Evolutionary conservation across 441 rosid genomes (phyloP).

Genomic region (Corymbia calophylla): DNA sequence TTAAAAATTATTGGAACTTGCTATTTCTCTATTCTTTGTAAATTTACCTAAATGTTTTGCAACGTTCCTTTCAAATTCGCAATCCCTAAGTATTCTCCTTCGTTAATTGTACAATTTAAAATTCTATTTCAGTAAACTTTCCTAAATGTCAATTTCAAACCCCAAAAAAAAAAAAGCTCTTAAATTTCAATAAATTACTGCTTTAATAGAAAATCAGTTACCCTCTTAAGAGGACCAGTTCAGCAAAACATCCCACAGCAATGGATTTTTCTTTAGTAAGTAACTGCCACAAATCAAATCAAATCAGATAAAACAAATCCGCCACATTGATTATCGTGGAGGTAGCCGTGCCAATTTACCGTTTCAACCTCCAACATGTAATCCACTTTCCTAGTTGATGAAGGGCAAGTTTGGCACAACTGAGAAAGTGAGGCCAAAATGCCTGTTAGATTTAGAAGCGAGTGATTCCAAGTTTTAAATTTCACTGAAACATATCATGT

Average conservation of each 20-base stretch:
- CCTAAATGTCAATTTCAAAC: neutral
- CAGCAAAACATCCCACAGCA: neutral
- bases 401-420: neutral
- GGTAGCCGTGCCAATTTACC: neutral
- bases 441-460: neutral
- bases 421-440: neutral
- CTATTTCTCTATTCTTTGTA: neutral
- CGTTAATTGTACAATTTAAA: neutral
- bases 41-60: neutral
- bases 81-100: neutral
- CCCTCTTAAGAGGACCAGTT: neutral
- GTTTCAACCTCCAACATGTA: neutral
- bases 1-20: neutral
- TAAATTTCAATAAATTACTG: neutral
- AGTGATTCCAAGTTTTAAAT: neutral
- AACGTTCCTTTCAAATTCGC: neutral
- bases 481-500: too few species aligned
- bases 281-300: neutral
- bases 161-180: too few species aligned
- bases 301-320: neutral
- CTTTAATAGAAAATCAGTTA: neutral
- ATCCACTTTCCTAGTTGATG: neutral
- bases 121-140: neutral
- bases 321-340: neutral
- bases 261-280: neutral